Base-by-base conservation (phyloP, 2,329 filamentous ascomycete genomes). In the Fusarium incarnatum region DNA sequence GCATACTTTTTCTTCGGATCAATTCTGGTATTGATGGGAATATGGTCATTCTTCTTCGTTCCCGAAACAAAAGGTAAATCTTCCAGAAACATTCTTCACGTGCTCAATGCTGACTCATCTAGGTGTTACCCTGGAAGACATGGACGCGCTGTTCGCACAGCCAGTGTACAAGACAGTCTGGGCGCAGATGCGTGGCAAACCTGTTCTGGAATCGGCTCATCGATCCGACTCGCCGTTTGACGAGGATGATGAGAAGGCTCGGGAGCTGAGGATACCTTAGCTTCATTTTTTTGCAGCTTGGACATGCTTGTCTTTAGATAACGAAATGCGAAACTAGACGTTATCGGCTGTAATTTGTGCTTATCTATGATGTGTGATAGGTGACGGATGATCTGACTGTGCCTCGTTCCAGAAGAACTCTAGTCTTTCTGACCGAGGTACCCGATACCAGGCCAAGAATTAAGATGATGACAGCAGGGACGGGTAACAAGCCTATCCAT, bases 1-100 rank as follows among this genome's bases (percentile, higher is more conserved):
- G 84, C 84, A 1, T 87, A 85, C 73, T 84, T 87, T 60, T 83
- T 87, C 76, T 87, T 87, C 67, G 84, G 82, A 6, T 77, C 80
- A 0, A 78, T 85, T 28, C 57, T 85, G 50, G 77, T 85, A 18
- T 66, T 79, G 28, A 82, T 84, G 68, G 79, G 83, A 12, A 72
- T 84, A 45, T 87, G 83, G 75, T 80, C 84, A 5, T 82, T 81
- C 57, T 84, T 85, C 76, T 83, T 84, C 49, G 78, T 87, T 0
- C 85, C 85, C 2, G 85, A 87, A 70, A 87, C 85, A 5, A 86
- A 85, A 74, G 84, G 84, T 73, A 54, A 37, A 69, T 60, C 23
- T 42, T 59, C 53, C 15, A n/a, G 37, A 48, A 11, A 12, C 46
- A 40, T 22, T 46, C 13, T 20, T 37, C 34, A 18, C 10, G 54